Evolutionary conservation across 2,329 filamentous ascomycete genomes (phyloP).

Genomic region (Fusarium cyanostomum): DNA sequence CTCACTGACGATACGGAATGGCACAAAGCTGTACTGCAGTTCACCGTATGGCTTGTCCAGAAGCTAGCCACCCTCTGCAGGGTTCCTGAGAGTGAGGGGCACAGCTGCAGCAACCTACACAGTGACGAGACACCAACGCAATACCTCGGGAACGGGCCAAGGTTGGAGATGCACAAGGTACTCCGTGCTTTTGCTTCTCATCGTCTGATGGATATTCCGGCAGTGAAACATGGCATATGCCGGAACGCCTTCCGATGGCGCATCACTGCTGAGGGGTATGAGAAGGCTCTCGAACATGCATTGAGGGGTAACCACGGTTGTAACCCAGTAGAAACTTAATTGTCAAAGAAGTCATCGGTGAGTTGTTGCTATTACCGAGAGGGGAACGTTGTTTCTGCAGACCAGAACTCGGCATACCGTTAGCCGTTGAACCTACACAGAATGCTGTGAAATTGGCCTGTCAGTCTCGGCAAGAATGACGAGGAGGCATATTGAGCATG

Average conservation of each 20-base stretch:
- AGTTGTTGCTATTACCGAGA: too few relatives aligned
- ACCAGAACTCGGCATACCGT: too few relatives aligned
- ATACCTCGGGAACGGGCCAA: not conserved
- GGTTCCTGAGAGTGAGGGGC: conserved; percentile 6
- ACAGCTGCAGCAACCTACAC: conserved; percentile 3
- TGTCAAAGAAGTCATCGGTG: too few relatives aligned
- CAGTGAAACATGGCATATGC: not conserved
- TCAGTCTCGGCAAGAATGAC: too few relatives aligned
- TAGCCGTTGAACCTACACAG: too few relatives aligned
- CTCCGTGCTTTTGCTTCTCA: conserved; percentile 1
- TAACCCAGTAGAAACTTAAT: too few relatives aligned
- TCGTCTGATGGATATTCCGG: conserved; percentile 30
- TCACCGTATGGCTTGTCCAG: too few relatives aligned
- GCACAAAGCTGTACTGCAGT: too few relatives aligned
- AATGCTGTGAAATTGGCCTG: too few relatives aligned
- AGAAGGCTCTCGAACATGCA: not conserved
- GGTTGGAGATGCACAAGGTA: not conserved
- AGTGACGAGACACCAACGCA: conserved; percentile 3
- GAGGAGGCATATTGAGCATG: not conserved
- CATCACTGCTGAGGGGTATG: not conserved
- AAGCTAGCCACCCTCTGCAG: too few relatives aligned
- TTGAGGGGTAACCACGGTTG: not conserved
- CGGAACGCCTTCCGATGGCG: conserved; percentile 23
- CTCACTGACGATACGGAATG: too few relatives aligned
- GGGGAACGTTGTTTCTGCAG: too few relatives aligned